Evolutionary conservation across 2,329 filamentous ascomycete genomes (phyloP).

Genomic region (Diaporthe sp.): DNA sequence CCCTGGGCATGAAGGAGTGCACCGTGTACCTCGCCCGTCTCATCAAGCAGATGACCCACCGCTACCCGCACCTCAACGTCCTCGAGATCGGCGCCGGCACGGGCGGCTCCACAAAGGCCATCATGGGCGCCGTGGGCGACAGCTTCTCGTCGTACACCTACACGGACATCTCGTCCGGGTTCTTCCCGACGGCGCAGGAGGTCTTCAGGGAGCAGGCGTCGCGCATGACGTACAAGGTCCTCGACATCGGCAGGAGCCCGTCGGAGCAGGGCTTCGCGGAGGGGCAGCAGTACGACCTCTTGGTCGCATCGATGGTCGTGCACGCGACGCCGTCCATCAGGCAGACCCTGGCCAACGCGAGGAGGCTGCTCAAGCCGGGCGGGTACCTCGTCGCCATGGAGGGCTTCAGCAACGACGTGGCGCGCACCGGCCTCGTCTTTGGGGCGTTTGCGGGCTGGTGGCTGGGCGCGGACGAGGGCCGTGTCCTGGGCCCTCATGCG

Average conservation of each 20-base stretch:
- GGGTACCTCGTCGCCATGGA: constrained; percentile 16
- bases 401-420: neutral
- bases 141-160: constrained; percentile 5
- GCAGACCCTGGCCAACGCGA: constrained; percentile 45
- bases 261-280: constrained; percentile 49
- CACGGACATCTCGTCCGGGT: constrained; percentile 39
- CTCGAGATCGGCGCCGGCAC: neutral
- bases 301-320: constrained; percentile 50
- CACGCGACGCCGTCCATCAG: constrained; percentile 46
- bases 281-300: constrained; percentile 45
- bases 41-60: neutral
- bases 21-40: neutral
- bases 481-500: neutral
- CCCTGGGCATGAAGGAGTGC: neutral
- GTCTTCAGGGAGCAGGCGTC: neutral
- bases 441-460: neutral
- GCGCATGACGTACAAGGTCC: constrained; percentile 14
- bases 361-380: constrained; percentile 51
- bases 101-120: neutral
- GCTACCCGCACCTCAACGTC: neutral
- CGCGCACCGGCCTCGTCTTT: neutral
- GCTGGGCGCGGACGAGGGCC: neutral
- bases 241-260: constrained; percentile 49
- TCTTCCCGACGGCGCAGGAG: constrained; percentile 51
- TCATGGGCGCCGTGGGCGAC: neutral